Evolutionary conservation across 2,329 filamentous ascomycete species (phyloP).

Genomic region (Paraphaeosphaeria minitans): DNA sequence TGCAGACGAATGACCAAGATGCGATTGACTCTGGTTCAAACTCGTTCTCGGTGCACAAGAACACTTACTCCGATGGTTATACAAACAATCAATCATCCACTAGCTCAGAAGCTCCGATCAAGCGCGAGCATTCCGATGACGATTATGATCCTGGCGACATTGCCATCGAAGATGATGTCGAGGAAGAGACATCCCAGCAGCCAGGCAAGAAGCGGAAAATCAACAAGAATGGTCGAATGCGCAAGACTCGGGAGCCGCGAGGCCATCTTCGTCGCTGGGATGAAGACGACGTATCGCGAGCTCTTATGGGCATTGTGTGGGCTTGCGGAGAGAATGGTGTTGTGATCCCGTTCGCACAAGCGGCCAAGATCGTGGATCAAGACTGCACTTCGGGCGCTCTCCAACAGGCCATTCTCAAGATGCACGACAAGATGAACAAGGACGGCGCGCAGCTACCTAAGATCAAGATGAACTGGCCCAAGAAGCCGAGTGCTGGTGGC

Average conservation of each 20-base stretch:
- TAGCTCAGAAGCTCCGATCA: neutral
- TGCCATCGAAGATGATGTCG: neutral
- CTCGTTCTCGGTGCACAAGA: neutral
- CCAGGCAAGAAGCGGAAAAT: constrained; percentile 25
- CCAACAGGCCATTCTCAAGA: constrained; percentile 43
- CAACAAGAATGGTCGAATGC: constrained; percentile 34
- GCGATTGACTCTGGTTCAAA: neutral
- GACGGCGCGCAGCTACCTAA: constrained; percentile 8
- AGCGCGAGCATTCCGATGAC: neutral
- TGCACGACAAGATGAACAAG: constrained; percentile 21
- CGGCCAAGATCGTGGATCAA: constrained; percentile 30
- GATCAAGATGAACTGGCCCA: constrained; percentile 14
- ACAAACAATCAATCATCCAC: neutral
- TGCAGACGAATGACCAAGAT: neutral
- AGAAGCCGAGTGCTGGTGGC: neutral
- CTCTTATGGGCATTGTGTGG: constrained; percentile 35
- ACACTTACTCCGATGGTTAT: neutral
- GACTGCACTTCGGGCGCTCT: constrained; percentile 34
- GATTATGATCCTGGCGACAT: neutral
- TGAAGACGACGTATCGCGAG: constrained; percentile 36
- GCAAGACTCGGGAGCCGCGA: constrained; percentile 40
- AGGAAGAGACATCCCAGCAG: constrained; percentile 19
- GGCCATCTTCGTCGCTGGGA: constrained; percentile 37
- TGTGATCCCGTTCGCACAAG: constrained; percentile 38
- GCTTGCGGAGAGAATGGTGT: constrained; percentile 36